Base-by-base conservation (phyloP, 768 basidiomycete genomes). In the Russula brevipes region DNA sequence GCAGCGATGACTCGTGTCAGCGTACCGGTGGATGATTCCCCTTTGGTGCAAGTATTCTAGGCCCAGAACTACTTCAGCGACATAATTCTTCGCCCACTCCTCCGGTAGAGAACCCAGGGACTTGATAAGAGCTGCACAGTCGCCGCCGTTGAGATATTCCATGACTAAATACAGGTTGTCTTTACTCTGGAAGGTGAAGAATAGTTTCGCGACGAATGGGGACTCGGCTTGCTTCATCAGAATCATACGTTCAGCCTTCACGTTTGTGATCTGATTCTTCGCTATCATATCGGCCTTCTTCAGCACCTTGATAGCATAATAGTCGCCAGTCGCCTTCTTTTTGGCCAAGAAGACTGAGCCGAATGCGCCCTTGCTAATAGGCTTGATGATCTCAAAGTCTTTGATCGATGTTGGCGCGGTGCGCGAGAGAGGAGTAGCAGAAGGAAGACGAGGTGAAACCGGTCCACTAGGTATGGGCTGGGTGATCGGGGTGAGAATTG, bases 241-340 rank as follows among this genome's bases (percentile, higher is more conserved):
- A 70, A 99, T 99, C 87, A 97, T 98, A 61, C 97, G 84, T 78
- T 99, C 97, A 2, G 97, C 97, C 77, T 98, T 98, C 74, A 99
- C 97, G 73, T 98, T 99, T 54, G 97, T 98, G 73, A 99, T 96
- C 75, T 99, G 97, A 78, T 99, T 99, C 83, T 99, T 99, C 45
- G 97, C 92, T 73, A 99, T 98, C 97, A 99, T 99, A 76, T 99
- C 97, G n/a, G 94, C 93, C 79, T 99, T 99, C 79, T 96, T 98
- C 72, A 99, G 77, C n/a, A 98, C 95, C 76, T 99, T 99, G 84
- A 99, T 96, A 33, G 97, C 97, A 76, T 89, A 99, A 76, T 98
- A 98, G 75, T 98, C 97, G 57, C 97, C 97, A 2, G 97, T 99
- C 5, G 83, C 89, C 70, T 93, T 95, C 83, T 99, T 99, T 80